Evolutionary conservation across 164 flowering plant species (phyloP).

Genomic region (Aristolochia contorta): DNA sequence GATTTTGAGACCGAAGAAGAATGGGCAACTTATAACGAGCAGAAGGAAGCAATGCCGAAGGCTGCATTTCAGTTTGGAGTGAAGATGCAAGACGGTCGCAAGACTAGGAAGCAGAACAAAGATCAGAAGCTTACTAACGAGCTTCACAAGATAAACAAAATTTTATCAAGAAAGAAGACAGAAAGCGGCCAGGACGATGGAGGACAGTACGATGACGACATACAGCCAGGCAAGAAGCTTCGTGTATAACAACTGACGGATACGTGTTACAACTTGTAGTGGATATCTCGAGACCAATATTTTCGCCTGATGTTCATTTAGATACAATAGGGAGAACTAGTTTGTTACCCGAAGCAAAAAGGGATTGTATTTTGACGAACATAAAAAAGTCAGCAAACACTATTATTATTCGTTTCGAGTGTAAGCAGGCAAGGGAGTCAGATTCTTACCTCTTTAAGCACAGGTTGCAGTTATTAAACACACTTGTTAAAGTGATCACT

Average conservation of each 20-base stretch:
- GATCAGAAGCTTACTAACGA: slow-evolving; percentile 94
- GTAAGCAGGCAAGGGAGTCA: too few relatives aligned
- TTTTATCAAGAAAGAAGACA: slow-evolving; percentile 69
- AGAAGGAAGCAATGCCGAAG: slow-evolving; percentile 99
- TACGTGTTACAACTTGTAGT: too few relatives aligned
- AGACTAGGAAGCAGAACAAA: slow-evolving; percentile 89
- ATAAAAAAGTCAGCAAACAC: too few relatives aligned
- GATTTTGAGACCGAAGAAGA: slow-evolving; percentile 98
- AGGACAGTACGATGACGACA: slow-evolving; percentile 44
- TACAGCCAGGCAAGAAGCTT: slow-evolving; percentile 64
- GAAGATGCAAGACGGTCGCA: slow-evolving; percentile 98
- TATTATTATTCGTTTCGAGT: too few relatives aligned
- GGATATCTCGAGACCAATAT: too few relatives aligned
- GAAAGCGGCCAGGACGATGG: slow-evolving; percentile 38
- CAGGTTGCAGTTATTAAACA: too few relatives aligned
- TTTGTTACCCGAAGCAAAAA: too few relatives aligned
- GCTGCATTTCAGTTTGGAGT: slow-evolving; percentile 99
- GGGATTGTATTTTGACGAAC: too few relatives aligned
- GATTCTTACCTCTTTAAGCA: too few relatives aligned
- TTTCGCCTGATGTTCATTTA: too few relatives aligned
- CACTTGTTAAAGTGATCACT: too few relatives aligned
- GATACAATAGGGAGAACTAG: too few relatives aligned
- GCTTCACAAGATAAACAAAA: slow-evolving; percentile 82
- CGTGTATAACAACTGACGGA: slow-evolving; percentile 21
- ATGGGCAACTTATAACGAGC: slow-evolving; percentile 94